Conservation (phyloP, 371 early-diverging fungal species). For the Mortierella sp. region DNA sequence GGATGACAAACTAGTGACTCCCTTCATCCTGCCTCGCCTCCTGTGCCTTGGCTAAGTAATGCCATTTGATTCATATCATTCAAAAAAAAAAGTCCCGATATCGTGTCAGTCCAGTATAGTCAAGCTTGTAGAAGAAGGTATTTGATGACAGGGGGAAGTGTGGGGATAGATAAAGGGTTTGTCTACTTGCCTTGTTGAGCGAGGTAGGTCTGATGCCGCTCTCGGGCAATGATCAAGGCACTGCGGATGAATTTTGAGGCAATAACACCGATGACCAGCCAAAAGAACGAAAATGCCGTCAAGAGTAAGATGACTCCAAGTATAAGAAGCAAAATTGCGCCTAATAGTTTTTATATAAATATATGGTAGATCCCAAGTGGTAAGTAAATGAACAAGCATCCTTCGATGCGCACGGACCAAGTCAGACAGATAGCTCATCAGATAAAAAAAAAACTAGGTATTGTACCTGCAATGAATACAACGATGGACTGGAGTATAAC, state of each 20-base stretch:
- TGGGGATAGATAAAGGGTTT: too few species aligned
- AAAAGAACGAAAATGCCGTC: constrained; percentile 29
- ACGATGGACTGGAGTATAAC: constrained; percentile 39
- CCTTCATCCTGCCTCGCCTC: too few species aligned
- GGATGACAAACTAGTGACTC: too few species aligned
- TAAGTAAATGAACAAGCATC: not conserved
- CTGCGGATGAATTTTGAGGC: constrained; percentile 18
- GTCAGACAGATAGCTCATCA: not conserved
- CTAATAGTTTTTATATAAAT: too few species aligned
- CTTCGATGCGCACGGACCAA: not conserved
- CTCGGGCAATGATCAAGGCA: not conserved
- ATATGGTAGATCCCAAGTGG: not conserved
- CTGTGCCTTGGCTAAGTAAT: too few species aligned
- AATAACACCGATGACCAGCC: constrained; percentile 23
- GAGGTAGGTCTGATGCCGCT: not conserved
- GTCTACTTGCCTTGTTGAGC: not conserved
- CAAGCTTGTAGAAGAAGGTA: not conserved
- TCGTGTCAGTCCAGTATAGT: too few species aligned
- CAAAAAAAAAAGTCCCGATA: too few species aligned
- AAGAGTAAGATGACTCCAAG: constrained; percentile 34
- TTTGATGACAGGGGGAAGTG: too few species aligned
- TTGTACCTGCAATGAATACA: constrained; percentile 12
- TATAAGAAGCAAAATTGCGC: constrained; percentile 30
- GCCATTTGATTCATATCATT: too few species aligned
- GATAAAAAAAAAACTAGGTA: not conserved